phyloP scores from a whole-genome alignment of 139 green algal genomes.

The Desmodesmus armatus region DNA sequence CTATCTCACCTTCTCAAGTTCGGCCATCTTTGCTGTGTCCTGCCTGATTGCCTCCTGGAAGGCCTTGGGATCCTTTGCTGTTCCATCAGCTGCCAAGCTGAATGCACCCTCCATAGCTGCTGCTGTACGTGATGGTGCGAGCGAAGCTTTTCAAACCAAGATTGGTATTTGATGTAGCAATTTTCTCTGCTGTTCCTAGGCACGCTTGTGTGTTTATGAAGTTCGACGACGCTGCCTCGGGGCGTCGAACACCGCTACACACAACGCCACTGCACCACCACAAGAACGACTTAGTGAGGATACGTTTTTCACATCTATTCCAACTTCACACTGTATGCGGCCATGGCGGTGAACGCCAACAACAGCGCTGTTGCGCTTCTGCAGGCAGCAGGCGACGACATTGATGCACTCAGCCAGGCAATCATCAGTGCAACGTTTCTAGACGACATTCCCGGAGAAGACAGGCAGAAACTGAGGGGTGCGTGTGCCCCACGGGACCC shows the following conservation, averaged over 20 bases:
- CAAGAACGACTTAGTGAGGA: no score
- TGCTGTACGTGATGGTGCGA: neutral
- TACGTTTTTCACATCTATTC: no score
- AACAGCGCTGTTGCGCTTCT: conserved; percentile 61
- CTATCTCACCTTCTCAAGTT: conserved; percentile 47
- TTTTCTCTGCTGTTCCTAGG: no score
- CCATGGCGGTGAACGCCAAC: no score
- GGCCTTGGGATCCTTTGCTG: conserved; percentile 71
- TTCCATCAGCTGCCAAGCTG: conserved; percentile 74
- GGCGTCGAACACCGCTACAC: no score
- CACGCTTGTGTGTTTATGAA: no score
- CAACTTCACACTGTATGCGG: no score
- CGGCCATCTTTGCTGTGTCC: conserved; percentile 66
- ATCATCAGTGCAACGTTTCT: conserved; percentile 78
- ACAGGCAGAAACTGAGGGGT: conserved; percentile 87
- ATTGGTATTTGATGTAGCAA: no score
- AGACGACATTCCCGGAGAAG: conserved; percentile 77
- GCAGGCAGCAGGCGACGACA: conserved; percentile 74
- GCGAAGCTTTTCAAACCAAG: no score
- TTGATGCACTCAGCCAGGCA: conserved; percentile 70
- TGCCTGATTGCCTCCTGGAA: conserved; percentile 68
- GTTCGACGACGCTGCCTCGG: no score
- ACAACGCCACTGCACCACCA: no score
- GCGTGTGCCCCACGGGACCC: neutral
- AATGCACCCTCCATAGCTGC: conserved; percentile 52